A percentile compares a stretch with the other conserved stretches of the same genome.
These are phyloP conservation scores for Albifimbria verrucaria DNA, from an alignment of 2,329 filamentous ascomycete genomes.

Conservation along the genomic window DNA sequence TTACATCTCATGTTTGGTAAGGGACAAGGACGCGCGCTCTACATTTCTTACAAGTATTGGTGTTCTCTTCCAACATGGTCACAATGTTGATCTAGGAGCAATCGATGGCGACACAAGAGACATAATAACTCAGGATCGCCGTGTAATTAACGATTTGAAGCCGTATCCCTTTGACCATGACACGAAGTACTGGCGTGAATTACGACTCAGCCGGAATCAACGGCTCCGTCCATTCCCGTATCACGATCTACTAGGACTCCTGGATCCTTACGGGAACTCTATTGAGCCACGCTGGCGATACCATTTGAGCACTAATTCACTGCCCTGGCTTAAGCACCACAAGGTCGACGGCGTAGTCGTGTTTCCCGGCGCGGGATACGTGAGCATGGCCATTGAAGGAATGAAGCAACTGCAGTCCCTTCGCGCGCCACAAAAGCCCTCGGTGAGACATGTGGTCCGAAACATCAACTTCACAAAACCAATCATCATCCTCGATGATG, in stretches of 20 bases:
- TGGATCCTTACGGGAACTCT: not conserved
- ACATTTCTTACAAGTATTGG: not conserved
- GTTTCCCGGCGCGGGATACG: slow-evolving; percentile 40
- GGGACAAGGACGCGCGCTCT: slow-evolving; percentile 1
- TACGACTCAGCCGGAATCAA: slow-evolving; percentile 3
- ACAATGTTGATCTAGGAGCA: slow-evolving; percentile 3
- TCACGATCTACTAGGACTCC: slow-evolving; percentile 9
- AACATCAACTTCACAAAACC: not conserved
- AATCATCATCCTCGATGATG: not conserved
- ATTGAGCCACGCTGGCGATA: slow-evolving; percentile 10
- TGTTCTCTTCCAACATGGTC: slow-evolving; percentile 5
- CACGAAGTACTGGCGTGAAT: slow-evolving; percentile 12
- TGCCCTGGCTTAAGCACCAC: slow-evolving; percentile 45
- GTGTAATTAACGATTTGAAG: slow-evolving; percentile 24
- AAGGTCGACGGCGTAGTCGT: slow-evolving; percentile 33
- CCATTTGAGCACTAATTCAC: slow-evolving; percentile 2
- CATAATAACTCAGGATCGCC: not conserved
- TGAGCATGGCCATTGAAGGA: slow-evolving; percentile 19
- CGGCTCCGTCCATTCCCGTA: too few relatives aligned
- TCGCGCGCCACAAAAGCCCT: not conserved
- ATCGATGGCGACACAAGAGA: not conserved
- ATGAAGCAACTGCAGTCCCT: not conserved
- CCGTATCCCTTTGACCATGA: slow-evolving; percentile 41
- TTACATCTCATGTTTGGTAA: slow-evolving; percentile 19
- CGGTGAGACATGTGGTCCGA: not conserved